Evolutionary conservation across 208 protist species (phyloP), one percentile per base, ranked within the genome.

Genomic region (Trypanosoma conorhini): DNA sequence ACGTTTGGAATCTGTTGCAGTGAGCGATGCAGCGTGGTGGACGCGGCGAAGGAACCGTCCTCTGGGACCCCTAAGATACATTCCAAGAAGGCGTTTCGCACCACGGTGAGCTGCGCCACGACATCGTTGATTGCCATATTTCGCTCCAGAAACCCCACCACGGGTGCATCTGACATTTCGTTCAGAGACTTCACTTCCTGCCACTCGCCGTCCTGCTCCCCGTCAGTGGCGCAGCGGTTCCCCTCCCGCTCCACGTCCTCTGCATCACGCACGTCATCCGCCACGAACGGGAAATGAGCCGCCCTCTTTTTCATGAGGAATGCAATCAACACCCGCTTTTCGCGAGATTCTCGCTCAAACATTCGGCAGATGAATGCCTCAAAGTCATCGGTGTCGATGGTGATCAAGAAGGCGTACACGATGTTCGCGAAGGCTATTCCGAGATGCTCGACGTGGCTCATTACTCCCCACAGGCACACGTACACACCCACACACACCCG

Each of bases 361-460:
- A 77, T 33, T 24, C 59, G 64, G 0, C 21, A 31, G 13, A 77
- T 28, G 15, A 66, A 77, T 5, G 5, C 56, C 19, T 63, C 59
- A 48, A 31, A 62, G 5, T 67, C 56, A 0, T 24, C 24, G 3
- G 10, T 58, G 63, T 77, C 72, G 28, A 68, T 60, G 22, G 28
- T 19, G 9, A 26, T 38, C 10, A 77, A 44, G 48, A 77, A 72
- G 12, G 64, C 46, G 62, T 72, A 72, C n/a, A 77, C 59, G 71
- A 77, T 77, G 52, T 77, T 77, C 1, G 72, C 72, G 50, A 67
- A 77, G 52, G 72, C 59, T 51, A 67, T 72, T 62, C 72, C 72
- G 21, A 77, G 40, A 31, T 77, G 64, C 31, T 72, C 72, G 42
- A 35, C n/a, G 42, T 68, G 50, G 51, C n/a, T 54, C 24, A 38